Evolutionary conservation across 768 basidiomycete species (phyloP), one percentile per base, ranked within the genome.

Genomic region (Lentinus tigrinus): DNA sequence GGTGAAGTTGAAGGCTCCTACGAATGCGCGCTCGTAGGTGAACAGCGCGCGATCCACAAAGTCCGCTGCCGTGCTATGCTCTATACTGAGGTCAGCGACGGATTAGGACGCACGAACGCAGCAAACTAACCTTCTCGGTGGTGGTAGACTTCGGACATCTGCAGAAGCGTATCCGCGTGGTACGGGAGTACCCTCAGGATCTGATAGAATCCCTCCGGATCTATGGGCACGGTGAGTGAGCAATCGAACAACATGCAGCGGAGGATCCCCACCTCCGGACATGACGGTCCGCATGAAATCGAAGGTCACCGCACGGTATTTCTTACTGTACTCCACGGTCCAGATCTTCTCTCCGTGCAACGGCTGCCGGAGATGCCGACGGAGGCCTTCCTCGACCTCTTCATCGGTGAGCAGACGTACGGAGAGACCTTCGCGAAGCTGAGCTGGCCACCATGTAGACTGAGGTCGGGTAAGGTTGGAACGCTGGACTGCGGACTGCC

Each of bases 31-130:
- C 66, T 98, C 95, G 60, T 95, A 97, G 0, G 94, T 87, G 74
- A 95, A 98, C 16, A 99, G 71, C 0, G 95, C 91, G n/a, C 95
- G 84, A 55, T 93, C 90, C n/a, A 94, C 85, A 65, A 85, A 93
- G 59, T 97, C 94, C 3, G 91, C 85, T 0, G 93, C 92, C 52
- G 87, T 84, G 37, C 87, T 80, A 65, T 94, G 85, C 68, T 97
- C 94, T 93, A n/a, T n/a, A 54, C 11, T 6, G 37, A 19, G 17
- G 17, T 24, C 23, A 28, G 3, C 4, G 8, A 34, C 40, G n/a
- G 34, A 16, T 13, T 21, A 24, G 23, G 3, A 38, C 23, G 19
- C 43, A 14, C n/a, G 16, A 8, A 4, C 7, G 13, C 36, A 39
- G 21, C 5, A 9, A 3, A 55, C 77, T 24, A 36, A 91, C 94